Evolutionary conservation across 1,284 basidiomycete genomes (phyloP), one percentile per base, ranked within the genome.

Genomic region (Puccinia horiana): DNA sequence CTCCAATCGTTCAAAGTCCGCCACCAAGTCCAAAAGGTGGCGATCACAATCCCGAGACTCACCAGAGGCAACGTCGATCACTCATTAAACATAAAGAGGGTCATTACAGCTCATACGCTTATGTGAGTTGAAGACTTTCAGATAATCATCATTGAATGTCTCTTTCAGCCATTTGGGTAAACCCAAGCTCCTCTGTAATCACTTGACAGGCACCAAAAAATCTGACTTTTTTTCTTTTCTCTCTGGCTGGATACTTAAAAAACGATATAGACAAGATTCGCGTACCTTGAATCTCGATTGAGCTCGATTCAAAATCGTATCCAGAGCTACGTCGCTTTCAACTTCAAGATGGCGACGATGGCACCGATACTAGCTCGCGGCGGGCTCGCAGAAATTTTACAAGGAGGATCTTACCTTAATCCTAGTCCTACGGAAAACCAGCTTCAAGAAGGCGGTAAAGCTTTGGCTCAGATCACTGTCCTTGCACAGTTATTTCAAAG

Each of bases 291-390:
- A 61, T 29, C 56, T 35, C 67, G 69, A 12, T n/a, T 81, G 14
- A 81, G 52, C 42, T 54, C 52, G 32, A 42, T 81, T 8, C 67
- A 81, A 63, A 81, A 81, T 35, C 63, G 78, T 3, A 81, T 81
- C 37, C 78, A 81, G 42, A 70, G 78, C 18, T 73, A 58, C 44
- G 44, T 81, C 1, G 78, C 69, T 8, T 37, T 73, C 8, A 81
- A 69, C 32, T 61, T 63, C n/a, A 81, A 81, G 52, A 29, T 81
- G 40, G 78, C 63, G 20, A 81, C 78, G 16, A 81, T 81, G 78
- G 56, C 67, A 2, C 78, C 78, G 37, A 58, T 81, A 2, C 37
- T 81, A 63, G 16, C 78, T 5, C 52, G 74, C 20, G 69, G 78
- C 2, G 78, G 78, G 14, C n/a, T 81, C 2, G 78, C 78, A 26